phyloP scores from a whole-genome alignment of 2,329 filamentous ascomycete genomes.

The Hymenoscyphus fraxineus region DNA sequence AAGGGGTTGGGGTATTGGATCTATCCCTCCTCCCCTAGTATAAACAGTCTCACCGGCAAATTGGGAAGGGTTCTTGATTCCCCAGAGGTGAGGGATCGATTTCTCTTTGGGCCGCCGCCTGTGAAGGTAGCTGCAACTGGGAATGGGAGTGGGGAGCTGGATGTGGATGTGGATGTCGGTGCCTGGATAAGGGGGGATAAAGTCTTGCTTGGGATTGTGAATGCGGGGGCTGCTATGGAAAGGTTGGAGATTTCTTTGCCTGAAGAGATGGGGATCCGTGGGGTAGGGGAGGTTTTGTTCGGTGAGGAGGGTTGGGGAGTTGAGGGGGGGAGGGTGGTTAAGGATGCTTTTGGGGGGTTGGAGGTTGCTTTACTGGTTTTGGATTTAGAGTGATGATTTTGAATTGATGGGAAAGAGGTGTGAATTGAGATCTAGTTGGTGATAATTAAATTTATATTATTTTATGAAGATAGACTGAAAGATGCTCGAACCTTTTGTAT shows the following conservation, averaged over 20 bases:
- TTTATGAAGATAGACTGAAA: too few relatives aligned
- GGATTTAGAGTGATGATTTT: neutral
- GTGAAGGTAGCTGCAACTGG: slow-evolving; percentile 10
- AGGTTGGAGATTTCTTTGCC: too few relatives aligned
- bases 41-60: slow-evolving; percentile 32
- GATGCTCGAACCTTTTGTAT: too few relatives aligned
- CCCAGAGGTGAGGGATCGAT: slow-evolving; percentile 37
- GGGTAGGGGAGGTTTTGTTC: slow-evolving; percentile 21
- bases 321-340: slow-evolving; percentile 19
- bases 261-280: too few relatives aligned
- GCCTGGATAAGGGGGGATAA: too few relatives aligned
- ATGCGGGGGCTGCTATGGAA: slow-evolving; percentile 24
- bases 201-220: slow-evolving; percentile 31
- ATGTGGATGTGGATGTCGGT: too few relatives aligned
- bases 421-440: too few relatives aligned
- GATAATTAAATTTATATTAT: too few relatives aligned
- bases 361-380: slow-evolving; percentile 20
- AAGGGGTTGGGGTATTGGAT: slow-evolving; percentile 46
- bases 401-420: too few relatives aligned
- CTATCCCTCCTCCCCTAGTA: slow-evolving; percentile 38
- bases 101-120: slow-evolving; percentile 28
- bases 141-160: too few relatives aligned
- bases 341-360: slow-evolving; percentile 22
- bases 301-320: slow-evolving; percentile 26
- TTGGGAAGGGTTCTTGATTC: slow-evolving; percentile 41